Base-by-base conservation (phyloP, 2,329 filamentous ascomycete species). In the Zymoseptoria ardabiliae region DNA sequence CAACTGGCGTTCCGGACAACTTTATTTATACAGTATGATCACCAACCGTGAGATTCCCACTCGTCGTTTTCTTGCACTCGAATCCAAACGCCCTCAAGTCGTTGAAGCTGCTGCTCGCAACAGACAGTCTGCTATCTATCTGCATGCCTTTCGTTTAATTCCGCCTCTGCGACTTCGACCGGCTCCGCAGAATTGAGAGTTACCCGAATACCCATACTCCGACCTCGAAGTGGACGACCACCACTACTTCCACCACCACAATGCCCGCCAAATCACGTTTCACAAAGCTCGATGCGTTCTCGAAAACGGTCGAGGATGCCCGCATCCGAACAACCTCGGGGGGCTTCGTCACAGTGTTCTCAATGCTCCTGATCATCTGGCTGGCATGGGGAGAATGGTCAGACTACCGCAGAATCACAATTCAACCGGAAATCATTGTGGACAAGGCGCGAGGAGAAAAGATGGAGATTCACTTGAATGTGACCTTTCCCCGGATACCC, bases 401-500 rank as follows among this genome's bases (percentile, higher is more conserved):
- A 60, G 94, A 97, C 71, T 99, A 97, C 77, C 83, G 91, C 68
- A 85, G 87, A 71, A 83, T 97, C 65, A 82, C 88, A 54, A 89
- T 99, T 62, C 86, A 91, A 72, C 93, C 94, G 6, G 94, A 99
- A 78, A 78, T 99, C 68, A 85, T 99, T 61, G 94, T 99, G 20
- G 95, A 99, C 74, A 97, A 97, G 78, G 91, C 91, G 66, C 84
- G 94, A 89, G 91, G 91, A 74, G 92, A 99, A 81, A 91, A 93
- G 76, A 97, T 99, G 93, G 94, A 97, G 75, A 99, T 99, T 66
- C 91, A 96, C 74, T 84, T 99, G 76, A 99, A 99, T 79, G 87
- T 99, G 61, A 94, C 91, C 53, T 99, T 99, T 74, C 94, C 94
- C 9, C 86, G 87, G 63, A 84, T 99, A 67, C 94, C 94, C 9